Evolutionary conservation across 2,329 filamentous ascomycete species (phyloP).

Genomic region (Nemania sp.): DNA sequence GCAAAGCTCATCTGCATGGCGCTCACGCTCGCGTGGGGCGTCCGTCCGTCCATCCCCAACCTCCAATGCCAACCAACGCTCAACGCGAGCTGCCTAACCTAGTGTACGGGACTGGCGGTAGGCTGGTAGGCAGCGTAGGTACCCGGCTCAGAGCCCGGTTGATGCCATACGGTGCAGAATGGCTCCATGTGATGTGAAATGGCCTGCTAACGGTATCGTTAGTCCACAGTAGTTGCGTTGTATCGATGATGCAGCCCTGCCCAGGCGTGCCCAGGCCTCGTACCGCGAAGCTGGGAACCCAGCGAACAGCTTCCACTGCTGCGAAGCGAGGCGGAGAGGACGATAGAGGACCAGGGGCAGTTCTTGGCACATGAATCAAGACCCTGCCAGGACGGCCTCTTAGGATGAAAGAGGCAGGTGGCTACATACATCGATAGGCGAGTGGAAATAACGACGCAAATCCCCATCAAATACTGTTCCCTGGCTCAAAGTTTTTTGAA

Average conservation of each 20-base stretch:
- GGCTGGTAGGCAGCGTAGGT: background rate
- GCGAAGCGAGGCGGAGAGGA: constrained; percentile 15
- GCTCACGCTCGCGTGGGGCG: constrained; percentile 11
- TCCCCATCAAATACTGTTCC: no score
- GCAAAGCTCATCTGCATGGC: constrained; percentile 13
- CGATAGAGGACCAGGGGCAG: constrained; percentile 6
- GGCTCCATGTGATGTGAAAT: constrained; percentile 13
- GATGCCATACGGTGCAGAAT: background rate
- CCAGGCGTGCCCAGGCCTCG: constrained; percentile 10
- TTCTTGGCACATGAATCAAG: background rate
- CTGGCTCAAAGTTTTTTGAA: no score
- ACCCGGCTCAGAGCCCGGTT: background rate
- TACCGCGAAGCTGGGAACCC: constrained; percentile 18
- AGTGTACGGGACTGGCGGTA: background rate
- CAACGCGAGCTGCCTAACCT: background rate
- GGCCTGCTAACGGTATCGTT: background rate
- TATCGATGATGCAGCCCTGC: constrained; percentile 19
- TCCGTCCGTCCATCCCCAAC: background rate
- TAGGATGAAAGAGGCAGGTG: constrained; percentile 32
- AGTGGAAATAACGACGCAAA: no score
- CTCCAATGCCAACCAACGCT: background rate
- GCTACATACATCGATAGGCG: background rate
- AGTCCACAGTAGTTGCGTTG: background rate
- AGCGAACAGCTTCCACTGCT: constrained; percentile 13
- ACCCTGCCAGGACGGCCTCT: constrained; percentile 9